Conservation (phyloP, 495 filamentous ascomycete species). For the Hypoxylon cercidicola region DNA sequence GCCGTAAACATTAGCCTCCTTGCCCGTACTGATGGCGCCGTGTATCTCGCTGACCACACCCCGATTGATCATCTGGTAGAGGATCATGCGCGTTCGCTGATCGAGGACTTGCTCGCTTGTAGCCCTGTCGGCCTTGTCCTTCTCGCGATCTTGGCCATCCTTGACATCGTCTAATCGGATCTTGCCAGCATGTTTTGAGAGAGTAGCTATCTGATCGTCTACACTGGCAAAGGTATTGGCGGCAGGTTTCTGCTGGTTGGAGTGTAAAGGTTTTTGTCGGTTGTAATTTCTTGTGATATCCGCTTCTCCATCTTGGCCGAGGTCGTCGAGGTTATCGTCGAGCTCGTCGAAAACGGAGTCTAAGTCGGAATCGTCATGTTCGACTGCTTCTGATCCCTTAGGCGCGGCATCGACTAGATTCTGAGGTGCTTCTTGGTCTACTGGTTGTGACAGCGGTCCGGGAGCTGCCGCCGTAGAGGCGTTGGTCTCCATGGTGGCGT, state of each 20-base stretch:
- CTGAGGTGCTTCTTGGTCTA: conserved; percentile 34
- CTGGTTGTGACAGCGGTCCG: conserved; percentile 42
- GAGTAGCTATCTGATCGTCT: conserved; percentile 85
- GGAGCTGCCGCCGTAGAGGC: conserved; percentile 56
- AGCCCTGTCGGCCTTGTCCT: conserved; percentile 91
- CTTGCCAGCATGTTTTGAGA: conserved; percentile 89
- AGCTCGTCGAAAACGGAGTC: conserved; percentile 68
- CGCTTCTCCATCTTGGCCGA: conserved; percentile 66
- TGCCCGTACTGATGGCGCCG: conserved; percentile 92
- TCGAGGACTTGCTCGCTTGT: conserved; percentile 95
- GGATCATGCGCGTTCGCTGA: conserved; percentile 91
- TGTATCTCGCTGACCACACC: conserved; percentile 84
- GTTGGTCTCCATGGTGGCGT: conserved; percentile 39
- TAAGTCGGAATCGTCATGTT: conserved; percentile 52
- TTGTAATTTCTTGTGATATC: conserved; percentile 94
- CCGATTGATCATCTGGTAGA: conserved; percentile 93
- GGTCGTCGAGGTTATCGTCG: conserved; percentile 68
- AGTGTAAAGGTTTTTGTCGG: conserved; percentile 77
- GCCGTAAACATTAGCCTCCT: conserved; percentile 97
- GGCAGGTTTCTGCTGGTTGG: conserved; percentile 84
- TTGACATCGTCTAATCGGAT: conserved; percentile 80
- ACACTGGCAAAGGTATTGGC: conserved; percentile 80
- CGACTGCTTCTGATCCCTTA: conserved; percentile 25
- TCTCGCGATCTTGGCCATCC: conserved; percentile 60
- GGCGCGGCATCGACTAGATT: conserved; percentile 25